These are phyloP conservation scores for Colletotrichum sp. DNA, from an alignment of 2,329 filamentous ascomycete genomes.

Conservation along the genomic window DNA sequence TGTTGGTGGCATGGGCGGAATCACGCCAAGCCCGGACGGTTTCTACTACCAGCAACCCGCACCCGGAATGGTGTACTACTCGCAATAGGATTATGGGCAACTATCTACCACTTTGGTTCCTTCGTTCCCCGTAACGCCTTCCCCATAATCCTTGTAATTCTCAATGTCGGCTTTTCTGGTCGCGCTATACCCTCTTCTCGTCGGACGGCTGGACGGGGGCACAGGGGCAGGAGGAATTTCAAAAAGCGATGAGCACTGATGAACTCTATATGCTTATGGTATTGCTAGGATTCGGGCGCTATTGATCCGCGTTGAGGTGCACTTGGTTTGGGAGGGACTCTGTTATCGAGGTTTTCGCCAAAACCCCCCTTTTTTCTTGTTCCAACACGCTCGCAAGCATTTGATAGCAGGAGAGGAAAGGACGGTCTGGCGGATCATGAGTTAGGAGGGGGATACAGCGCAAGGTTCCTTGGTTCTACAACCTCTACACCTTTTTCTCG, in stretches of 20 bases:
- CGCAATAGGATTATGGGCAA: conserved; percentile 51
- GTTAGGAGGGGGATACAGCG: background rate
- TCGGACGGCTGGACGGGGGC: conserved; percentile 15
- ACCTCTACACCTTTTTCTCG: conserved; percentile 9
- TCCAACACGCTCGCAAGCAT: background rate
- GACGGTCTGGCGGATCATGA: background rate
- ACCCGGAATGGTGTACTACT: conserved; percentile 65
- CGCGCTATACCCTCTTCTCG: conserved; percentile 14
- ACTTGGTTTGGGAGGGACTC: background rate
- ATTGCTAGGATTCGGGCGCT: conserved; percentile 16
- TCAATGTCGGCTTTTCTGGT: conserved; percentile 20
- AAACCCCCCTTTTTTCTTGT: background rate
- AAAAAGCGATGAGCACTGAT: conserved; percentile 14
- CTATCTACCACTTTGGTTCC: background rate
- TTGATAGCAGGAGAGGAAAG: background rate
- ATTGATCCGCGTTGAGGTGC: background rate
- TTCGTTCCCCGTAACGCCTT: conserved; percentile 19
- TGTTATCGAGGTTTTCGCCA: background rate
- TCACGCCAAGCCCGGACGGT: conserved; percentile 70
- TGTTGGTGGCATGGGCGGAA: conserved; percentile 75
- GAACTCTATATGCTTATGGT: conserved; percentile 10
- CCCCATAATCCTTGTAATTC: conserved; percentile 37
- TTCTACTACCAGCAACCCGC: conserved; percentile 73
- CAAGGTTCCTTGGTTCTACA: background rate
- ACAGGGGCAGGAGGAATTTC: conserved; percentile 17